These are phyloP conservation scores for Apophysomyces variabilis DNA, from an alignment of 371 early-diverging fungal species.

Conservation along the genomic window DNA sequence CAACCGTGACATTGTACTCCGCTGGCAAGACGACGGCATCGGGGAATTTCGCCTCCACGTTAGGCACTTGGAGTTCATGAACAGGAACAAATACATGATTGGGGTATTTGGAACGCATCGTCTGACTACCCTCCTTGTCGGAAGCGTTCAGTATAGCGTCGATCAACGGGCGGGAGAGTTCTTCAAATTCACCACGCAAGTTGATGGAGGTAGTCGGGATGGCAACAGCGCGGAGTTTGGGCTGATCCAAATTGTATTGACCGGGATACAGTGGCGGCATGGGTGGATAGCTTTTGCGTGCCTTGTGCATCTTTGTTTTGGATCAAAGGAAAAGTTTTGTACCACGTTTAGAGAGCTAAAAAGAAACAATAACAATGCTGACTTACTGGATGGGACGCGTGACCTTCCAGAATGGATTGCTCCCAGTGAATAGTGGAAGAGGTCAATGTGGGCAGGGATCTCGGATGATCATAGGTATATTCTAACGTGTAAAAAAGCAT, in stretches of 20 bases:
- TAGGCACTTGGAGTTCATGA: constrained; percentile 72
- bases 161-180: constrained; percentile 34
- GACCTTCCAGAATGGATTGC: constrained; percentile 75
- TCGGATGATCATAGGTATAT: constrained; percentile 58
- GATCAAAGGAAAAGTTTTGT: too few species aligned
- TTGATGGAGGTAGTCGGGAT: constrained; percentile 52
- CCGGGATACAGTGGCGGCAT: constrained; percentile 52
- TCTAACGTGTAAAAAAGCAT: constrained; percentile 15
- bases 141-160: constrained; percentile 26
- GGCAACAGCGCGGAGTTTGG: constrained; percentile 53
- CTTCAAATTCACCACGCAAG: constrained; percentile 61
- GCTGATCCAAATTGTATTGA: constrained; percentile 50
- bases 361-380: not conserved
- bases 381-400: constrained; percentile 79
- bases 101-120: constrained; percentile 18
- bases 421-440: constrained; percentile 73
- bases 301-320: constrained; percentile 63
- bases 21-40: constrained; percentile 50
- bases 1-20: constrained; percentile 38
- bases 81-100: constrained; percentile 60
- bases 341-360: too few species aligned
- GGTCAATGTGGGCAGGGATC: constrained; percentile 47
- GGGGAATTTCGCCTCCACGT: constrained; percentile 56
- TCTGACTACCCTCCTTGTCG: constrained; percentile 15
- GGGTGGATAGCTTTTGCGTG: constrained; percentile 65